Base-by-base conservation (phyloP, 805 yeast species). In the Yarrowia sp. region DNA sequence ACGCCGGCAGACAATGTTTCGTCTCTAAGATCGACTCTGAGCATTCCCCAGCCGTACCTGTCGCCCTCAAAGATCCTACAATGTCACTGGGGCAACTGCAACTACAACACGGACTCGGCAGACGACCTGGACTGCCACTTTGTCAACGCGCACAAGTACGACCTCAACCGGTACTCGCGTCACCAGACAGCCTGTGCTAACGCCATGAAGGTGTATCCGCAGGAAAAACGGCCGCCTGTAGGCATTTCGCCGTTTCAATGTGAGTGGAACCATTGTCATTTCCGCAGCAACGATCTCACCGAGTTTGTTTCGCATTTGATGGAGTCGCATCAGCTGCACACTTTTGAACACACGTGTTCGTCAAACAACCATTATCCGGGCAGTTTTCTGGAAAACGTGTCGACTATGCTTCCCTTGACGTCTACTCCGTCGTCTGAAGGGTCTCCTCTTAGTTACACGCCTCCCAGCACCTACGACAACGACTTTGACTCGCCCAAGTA, bases 261-360 rank as follows among this genome's bases (percentile, higher is more conserved):
- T 77, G 90, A 86, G 71, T 91, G 96, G 97, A 76, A 79, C 65
- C 81, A 85, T 63, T 92, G 97, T 79, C 76, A 81, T 46, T 89
- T 80, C 71, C 77, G 78, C 21, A 80, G 88, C 30, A 72, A 76
- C 17, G 85, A 85, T 69, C 71, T 87, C 52, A 78, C 84, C 32
- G 72, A 81, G 6, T 76, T 92, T 32, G 74, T 89, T 11, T 77
- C 80, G 44, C 97, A 91, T 75, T 76, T 86, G 56, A 83, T 84
- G 58, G 73, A 76, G 1, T 70, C 70, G 8, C 87, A 84, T 67
- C 63, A 58, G 38, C 51, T 58, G 36, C 63, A 58, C 22, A 58
- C 81, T 81, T 30, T 63, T 46, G 63, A 64, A 21, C 49, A 62
- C 16, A 54, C 62, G 0, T 56, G 52, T 24, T 22, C 21, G 5